Percentiles rank a stretch among this genome's conserved stretches.
phyloP scores from a whole-genome alignment of 2,329 filamentous ascomycete genomes.

The Trichoderma endophyticum region DNA sequence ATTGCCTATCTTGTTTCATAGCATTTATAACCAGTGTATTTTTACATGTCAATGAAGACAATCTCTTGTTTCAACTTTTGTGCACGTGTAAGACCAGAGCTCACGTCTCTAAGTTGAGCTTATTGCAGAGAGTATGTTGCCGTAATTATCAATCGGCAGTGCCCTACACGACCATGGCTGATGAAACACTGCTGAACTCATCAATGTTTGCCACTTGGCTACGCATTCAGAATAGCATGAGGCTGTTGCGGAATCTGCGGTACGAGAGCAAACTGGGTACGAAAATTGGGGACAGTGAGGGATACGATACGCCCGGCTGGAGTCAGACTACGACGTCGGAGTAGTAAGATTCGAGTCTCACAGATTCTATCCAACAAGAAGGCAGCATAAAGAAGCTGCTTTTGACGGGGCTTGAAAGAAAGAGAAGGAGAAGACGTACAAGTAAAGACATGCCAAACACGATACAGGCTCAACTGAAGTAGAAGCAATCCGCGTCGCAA shows the following conservation, averaged over 20 bases:
- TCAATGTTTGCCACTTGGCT: neutral
- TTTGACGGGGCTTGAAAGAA: neutral
- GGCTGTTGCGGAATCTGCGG: neutral
- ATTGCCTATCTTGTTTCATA: neutral
- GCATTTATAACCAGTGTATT: neutral
- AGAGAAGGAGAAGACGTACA: neutral
- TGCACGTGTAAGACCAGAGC: neutral
- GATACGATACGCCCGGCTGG: neutral
- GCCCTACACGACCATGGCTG: neutral
- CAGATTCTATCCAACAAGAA: neutral
- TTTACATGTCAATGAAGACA: neutral
- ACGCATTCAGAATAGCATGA: neutral
- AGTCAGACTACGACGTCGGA: neutral
- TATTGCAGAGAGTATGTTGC: neutral
- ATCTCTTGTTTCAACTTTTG: neutral
- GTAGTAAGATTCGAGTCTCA: neutral
- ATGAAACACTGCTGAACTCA: neutral
- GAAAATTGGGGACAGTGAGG: neutral
- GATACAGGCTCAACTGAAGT: neutral
- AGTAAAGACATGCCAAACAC: neutral
- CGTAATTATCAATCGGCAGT: neutral
- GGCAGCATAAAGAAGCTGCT: neutral
- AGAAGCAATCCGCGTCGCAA: neutral
- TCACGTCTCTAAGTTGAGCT: neutral
- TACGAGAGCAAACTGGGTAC: neutral